Evolutionary conservation across 2,329 filamentous ascomycete genomes (phyloP).

Genomic region (Chaetomiaceae sp.): DNA sequence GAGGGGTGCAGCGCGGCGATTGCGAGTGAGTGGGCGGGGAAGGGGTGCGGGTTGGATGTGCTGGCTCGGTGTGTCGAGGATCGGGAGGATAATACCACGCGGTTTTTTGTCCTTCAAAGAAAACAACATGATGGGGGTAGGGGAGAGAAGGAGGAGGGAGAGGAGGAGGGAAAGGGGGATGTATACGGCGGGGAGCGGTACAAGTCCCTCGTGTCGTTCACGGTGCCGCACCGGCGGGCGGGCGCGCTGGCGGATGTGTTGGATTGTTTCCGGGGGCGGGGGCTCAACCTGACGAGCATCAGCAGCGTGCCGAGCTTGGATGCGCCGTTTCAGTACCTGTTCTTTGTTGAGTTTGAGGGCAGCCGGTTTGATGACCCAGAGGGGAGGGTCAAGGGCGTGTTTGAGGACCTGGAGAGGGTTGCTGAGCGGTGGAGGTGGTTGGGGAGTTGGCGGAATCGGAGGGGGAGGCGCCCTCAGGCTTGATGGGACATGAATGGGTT

Average conservation of each 20-base stretch:
- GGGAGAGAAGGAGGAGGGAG: background rate
- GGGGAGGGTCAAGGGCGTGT: conserved; percentile 49
- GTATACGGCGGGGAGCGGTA: conserved; percentile 17
- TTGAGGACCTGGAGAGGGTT: conserved; percentile 51
- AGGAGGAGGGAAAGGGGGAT: background rate
- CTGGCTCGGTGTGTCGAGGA: conserved; percentile 70
- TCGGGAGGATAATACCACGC: conserved; percentile 68
- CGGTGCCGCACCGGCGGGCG: conserved; percentile 68
- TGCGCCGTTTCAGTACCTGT: conserved; percentile 83
- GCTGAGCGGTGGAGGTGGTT: conserved; percentile 64
- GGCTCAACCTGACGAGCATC: conserved; percentile 84
- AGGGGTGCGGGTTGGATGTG: conserved; percentile 62
- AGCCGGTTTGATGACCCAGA: conserved; percentile 49
- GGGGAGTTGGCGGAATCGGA: conserved; percentile 58
- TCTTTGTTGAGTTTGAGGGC: conserved; percentile 86
- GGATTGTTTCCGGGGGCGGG: conserved; percentile 67
- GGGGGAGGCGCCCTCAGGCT: too few relatives aligned
- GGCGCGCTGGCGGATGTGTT: conserved; percentile 82
- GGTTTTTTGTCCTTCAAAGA: conserved; percentile 64
- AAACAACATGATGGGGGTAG: background rate
- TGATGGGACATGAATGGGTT: too few relatives aligned
- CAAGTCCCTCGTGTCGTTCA: conserved; percentile 82
- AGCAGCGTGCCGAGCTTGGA: conserved; percentile 76
- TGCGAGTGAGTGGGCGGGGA: conserved; percentile 68
- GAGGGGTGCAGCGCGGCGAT: conserved; percentile 69